Evolutionary conservation across 176 grass and related monocot species (phyloP), one percentile per base, ranked within the genome.

Genomic region (Oryza officinalis): DNA sequence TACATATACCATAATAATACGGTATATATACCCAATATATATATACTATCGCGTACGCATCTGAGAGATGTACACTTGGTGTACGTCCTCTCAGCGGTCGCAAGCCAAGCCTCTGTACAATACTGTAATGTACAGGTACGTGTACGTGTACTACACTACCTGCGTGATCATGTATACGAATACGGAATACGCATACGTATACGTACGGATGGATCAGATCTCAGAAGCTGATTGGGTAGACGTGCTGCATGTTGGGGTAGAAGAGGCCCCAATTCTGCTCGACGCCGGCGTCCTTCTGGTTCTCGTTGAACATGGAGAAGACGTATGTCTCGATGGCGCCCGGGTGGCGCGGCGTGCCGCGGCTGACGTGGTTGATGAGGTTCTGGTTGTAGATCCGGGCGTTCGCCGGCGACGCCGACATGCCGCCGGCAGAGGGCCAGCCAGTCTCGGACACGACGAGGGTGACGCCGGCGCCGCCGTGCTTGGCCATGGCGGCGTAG

Each of bases 271-370:
- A 97, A 80, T 90, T 88, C 85, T 90, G 79, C 77, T 92, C 87
- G 3, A 90, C 82, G 12, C 84, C 82, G 44, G 8, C 28, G 1
- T 89, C 64, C 92, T 94, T 94, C 87, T 86, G 76, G 83, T 97
- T 85, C 86, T 97, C 92, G 61, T 97, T 87, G 87, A 97, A 97
- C 90, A 97, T 92, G 47, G 85, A 75, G 72, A 90, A 97, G 47
- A 97, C 9, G 76, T 90, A 94, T 0, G 91, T 88, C 87, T 97
- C 92, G 33, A 94, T 85, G 33, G 63, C 17, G 27, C 89, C 92
- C 0, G 89, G 76, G 69, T 79, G 92, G 8, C 88, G 32, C 25
- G 94, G 94, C 35, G 94, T 94, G 25, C 92, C 94, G 4, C 71
- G 27, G 0, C 83, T 22, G 72, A 97, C 91, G 35, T 90, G 91